Conservation (phyloP, 106 monocot genomes). For the Dendrobium huoshanense region DNA sequence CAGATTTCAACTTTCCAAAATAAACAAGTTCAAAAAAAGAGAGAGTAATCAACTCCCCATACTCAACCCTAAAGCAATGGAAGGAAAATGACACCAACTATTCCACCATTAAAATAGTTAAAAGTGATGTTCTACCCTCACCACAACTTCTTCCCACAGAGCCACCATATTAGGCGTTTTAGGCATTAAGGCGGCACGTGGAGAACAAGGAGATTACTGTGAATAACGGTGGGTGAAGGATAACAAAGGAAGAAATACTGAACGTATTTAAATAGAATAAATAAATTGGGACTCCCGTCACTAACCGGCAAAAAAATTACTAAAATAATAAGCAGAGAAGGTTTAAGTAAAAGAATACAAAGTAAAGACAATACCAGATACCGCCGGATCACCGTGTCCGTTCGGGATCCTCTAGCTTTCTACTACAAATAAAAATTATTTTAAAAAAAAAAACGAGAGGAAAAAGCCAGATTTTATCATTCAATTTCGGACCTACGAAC, state of each 20-base stretch:
- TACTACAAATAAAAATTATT: background rate
- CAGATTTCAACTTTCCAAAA: no score
- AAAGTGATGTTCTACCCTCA: background rate
- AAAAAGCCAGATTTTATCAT: background rate
- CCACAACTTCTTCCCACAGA: background rate
- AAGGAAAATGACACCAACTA: no score
- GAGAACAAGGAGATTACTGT: background rate
- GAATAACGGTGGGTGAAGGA: background rate
- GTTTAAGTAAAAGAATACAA: background rate
- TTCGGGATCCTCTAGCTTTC: background rate
- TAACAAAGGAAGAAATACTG: background rate
- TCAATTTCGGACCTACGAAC: background rate
- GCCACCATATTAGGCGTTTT: background rate
- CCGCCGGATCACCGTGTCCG: slow-evolving; percentile 1
- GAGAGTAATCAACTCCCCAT: no score
- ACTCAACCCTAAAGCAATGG: no score
- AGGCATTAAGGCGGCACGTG: background rate
- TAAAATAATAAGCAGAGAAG: background rate
- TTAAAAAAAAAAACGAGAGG: no score
- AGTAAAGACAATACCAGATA: background rate
- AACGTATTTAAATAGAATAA: background rate
- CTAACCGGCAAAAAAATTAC: background rate
- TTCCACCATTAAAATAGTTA: background rate
- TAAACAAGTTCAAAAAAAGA: no score
- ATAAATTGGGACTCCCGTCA: background rate